These are phyloP conservation scores for Sporothrix inflata DNA, from an alignment of 2,329 filamentous ascomycete species.

Conservation along the genomic window DNA sequence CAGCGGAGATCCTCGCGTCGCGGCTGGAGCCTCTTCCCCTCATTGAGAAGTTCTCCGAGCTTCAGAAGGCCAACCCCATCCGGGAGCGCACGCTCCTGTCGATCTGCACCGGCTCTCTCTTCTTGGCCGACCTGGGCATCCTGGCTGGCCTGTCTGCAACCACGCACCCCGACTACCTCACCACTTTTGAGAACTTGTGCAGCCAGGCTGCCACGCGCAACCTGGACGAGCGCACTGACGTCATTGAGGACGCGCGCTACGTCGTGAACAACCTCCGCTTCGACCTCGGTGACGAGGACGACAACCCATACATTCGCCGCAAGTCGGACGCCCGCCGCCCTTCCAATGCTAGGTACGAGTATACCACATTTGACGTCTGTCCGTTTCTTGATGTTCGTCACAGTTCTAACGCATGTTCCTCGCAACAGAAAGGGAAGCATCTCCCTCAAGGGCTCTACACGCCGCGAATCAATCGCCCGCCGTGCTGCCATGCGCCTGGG, in stretches of 20 bases:
- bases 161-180: slow-evolving; percentile 79
- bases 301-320: slow-evolving; percentile 81
- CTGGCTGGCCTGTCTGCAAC: slow-evolving; percentile 79
- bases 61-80: slow-evolving; percentile 76
- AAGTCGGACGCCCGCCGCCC: slow-evolving; percentile 69
- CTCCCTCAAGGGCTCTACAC: slow-evolving; percentile 74
- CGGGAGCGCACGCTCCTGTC: slow-evolving; percentile 82
- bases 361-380: too few relatives aligned
- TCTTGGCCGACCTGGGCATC: slow-evolving; percentile 76
- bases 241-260: slow-evolving; percentile 79
- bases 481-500: slow-evolving; percentile 75
- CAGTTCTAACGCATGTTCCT: not conserved
- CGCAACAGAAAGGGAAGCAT: slow-evolving; percentile 74
- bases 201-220: slow-evolving; percentile 72
- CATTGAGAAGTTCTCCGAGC: slow-evolving; percentile 75
- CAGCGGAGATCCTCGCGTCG: slow-evolving; percentile 65
- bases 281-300: slow-evolving; percentile 77
- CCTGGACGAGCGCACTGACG: slow-evolving; percentile 76
- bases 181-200: slow-evolving; percentile 79
- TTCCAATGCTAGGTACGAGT: slow-evolving; percentile 58
- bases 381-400: not conserved
- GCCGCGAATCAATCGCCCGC: slow-evolving; percentile 79
- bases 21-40: slow-evolving; percentile 70
- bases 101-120: slow-evolving; percentile 77
- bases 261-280: slow-evolving; percentile 92